Conservation (phyloP, 2,329 filamentous ascomycete species). For the Diplodia intermedia region DNA sequence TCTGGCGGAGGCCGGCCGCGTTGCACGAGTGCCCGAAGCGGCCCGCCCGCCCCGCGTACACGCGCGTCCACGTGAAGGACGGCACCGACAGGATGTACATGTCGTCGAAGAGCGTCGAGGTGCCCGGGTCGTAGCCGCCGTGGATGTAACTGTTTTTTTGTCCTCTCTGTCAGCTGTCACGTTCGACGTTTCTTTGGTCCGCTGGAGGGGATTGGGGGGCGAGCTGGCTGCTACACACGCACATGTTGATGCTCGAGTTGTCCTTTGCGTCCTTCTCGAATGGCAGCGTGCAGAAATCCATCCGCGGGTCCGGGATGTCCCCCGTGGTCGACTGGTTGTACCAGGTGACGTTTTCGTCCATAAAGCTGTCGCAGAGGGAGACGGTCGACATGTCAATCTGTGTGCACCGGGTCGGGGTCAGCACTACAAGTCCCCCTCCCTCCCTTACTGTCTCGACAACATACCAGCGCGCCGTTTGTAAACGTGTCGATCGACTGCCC, state of each 20-base stretch:
- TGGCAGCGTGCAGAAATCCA: slow-evolving; percentile 53
- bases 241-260: slow-evolving; percentile 57
- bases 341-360: slow-evolving; percentile 45
- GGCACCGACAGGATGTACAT: slow-evolving; percentile 56
- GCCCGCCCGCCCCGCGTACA: slow-evolving; percentile 46
- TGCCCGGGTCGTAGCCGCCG: slow-evolving; percentile 53
- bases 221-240: neutral
- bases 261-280: slow-evolving; percentile 52
- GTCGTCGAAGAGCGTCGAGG: slow-evolving; percentile 50
- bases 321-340: slow-evolving; percentile 53
- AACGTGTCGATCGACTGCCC: slow-evolving; percentile 2
- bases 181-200: too few species aligned
- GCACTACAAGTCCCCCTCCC: neutral
- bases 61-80: slow-evolving; percentile 55
- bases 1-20: slow-evolving; percentile 47
- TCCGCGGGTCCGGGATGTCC: slow-evolving; percentile 50
- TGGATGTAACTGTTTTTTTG: slow-evolving; percentile 51
- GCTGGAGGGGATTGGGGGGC: too few species aligned
- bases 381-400: slow-evolving; percentile 22
- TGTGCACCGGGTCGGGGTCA: neutral
- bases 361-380: slow-evolving; percentile 15
- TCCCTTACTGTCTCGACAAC: too few species aligned
- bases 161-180: neutral
- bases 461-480: slow-evolving; percentile 8
- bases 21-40: slow-evolving; percentile 54